Base-by-base conservation (phyloP, 2,329 filamentous ascomycete species). In the Aspergillus clavatus region DNA sequence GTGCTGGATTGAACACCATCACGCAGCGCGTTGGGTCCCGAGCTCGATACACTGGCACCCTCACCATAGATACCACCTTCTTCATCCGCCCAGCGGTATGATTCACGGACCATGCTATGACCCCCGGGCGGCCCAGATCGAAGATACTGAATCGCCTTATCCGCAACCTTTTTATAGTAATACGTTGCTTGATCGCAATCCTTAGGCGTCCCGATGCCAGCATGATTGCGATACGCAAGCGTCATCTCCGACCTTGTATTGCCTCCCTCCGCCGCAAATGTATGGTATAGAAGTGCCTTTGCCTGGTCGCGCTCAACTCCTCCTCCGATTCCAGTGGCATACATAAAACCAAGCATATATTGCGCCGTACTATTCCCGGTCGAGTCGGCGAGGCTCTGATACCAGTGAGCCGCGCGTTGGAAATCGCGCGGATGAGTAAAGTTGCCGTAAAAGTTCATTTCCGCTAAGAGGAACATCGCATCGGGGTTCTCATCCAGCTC, bases 361-460 rank as follows among this genome's bases (percentile, higher is more conserved):
- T 97, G 89, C 1, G 93, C 93, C 10, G 91, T 95, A 53, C 82
- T 85, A 67, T 98, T 97, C 36, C 91, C 93, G 54, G 86, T 80
- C 47, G 84, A 66, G 14, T 78, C 76, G 2, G 91, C 88, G 43
- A 98, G 77, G 50, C 83, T 77, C 51, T 86, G 76, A 68, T 97
- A 98, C 71, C 88, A 80, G 53, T 79, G 75, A 63, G 95, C 95
- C 0, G 93, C 88, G 38, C 80, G 76, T 24, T 79, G 75, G 56
- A 95, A 89, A 63, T 96, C 83, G 53, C 84, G 79, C 1, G 91
- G 90, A 60, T 96, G 80, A 18, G 87, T 86, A 68, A 85, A 95
- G 68, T 97, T 96, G 63, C 93, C 93, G 60, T 93, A 89, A 69
- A 97, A 97, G 72, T 94, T 95, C 78, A 98, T 84, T 65, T 98